phyloP scores from a whole-genome alignment of 2,329 filamentous ascomycete species.

The Diaporthe sp. region DNA sequence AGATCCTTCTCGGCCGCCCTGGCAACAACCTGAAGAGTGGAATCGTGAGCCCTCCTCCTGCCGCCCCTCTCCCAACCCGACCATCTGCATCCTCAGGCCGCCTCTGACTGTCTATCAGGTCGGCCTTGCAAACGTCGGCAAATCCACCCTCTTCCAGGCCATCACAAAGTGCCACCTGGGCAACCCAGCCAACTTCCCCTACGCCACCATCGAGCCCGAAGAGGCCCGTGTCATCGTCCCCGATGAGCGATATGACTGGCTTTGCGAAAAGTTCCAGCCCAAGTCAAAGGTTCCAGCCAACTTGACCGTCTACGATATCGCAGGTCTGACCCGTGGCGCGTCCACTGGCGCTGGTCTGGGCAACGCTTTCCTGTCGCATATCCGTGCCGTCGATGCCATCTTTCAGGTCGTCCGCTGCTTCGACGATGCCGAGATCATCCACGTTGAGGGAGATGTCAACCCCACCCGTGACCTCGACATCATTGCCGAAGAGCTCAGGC shows the following conservation, averaged over 20 bases:
- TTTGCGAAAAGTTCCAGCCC: slow-evolving; percentile 95
- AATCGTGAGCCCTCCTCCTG: slow-evolving; percentile 74
- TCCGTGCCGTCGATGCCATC: slow-evolving; percentile 97
- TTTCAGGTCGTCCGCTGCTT: slow-evolving; percentile 98
- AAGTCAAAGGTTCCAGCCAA: slow-evolving; percentile 98
- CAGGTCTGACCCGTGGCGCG: slow-evolving; percentile 93
- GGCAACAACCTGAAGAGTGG: slow-evolving; percentile 99
- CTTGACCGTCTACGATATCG: slow-evolving; percentile 98
- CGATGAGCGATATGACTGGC: slow-evolving; percentile 95
- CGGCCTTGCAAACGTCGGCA: slow-evolving; percentile 98
- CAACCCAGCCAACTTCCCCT: slow-evolving; percentile 99
- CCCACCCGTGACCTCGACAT: slow-evolving; percentile 94
- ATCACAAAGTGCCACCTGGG: slow-evolving; percentile 98
- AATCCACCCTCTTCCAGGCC: slow-evolving; percentile 99
- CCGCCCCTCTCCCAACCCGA: slow-evolving; percentile 36
- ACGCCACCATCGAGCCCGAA: slow-evolving; percentile 98
- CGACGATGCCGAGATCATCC: slow-evolving; percentile 99
- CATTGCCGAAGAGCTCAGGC: slow-evolving; percentile 93
- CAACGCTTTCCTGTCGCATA: slow-evolving; percentile 98
- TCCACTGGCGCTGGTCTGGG: slow-evolving; percentile 98
- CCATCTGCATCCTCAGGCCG: slow-evolving; percentile 38
- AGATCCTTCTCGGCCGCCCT: slow-evolving; percentile 93
- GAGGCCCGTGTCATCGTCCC: slow-evolving; percentile 97
- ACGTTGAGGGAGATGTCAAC: slow-evolving; percentile 99
- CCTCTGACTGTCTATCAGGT: slow-evolving; percentile 72